Evolutionary conservation across 331 rosid species (phyloP).

Genomic region (Quercus phellos): DNA sequence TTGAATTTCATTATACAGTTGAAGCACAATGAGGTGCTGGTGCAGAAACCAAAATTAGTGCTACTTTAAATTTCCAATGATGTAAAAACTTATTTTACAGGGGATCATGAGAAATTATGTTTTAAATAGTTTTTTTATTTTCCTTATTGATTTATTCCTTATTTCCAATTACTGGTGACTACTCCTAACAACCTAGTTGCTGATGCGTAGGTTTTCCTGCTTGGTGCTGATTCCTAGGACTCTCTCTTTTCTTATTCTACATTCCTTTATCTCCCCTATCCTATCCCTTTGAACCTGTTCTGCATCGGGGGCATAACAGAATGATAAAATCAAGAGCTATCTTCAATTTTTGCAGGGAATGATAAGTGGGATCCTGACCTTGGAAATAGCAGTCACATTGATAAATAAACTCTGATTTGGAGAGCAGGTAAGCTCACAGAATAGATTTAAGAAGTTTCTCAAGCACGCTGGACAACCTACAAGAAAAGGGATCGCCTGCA

Average conservation of each 20-base stretch:
- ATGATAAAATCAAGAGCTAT: neutral
- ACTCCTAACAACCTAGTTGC: too few relatives aligned
- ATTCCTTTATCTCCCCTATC: too few relatives aligned
- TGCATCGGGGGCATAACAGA: neutral
- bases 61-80: too few relatives aligned
- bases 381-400: conserved; percentile 72
- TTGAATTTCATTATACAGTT: neutral
- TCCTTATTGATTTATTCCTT: too few relatives aligned
- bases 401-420: conserved; percentile 95
- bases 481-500: conserved; percentile 95
- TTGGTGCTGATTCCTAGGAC: too few relatives aligned
- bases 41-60: neutral
- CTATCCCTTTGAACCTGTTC: too few relatives aligned
- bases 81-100: too few relatives aligned
- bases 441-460: conserved; percentile 89
- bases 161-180: too few relatives aligned
- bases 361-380: conserved; percentile 42
- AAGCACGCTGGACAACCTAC: conserved; percentile 99
- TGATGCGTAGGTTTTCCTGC: too few relatives aligned
- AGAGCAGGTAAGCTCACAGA: conserved; percentile 99
- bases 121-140: too few relatives aligned
- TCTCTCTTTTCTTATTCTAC: too few relatives aligned
- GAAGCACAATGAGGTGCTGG: neutral
- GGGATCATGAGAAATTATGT: too few relatives aligned
- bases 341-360: neutral